Percentiles rank a stretch among this genome's conserved stretches.
Conservation (phyloP, 768 basidiomycete species). For the Tephrocybe sp. region DNA sequence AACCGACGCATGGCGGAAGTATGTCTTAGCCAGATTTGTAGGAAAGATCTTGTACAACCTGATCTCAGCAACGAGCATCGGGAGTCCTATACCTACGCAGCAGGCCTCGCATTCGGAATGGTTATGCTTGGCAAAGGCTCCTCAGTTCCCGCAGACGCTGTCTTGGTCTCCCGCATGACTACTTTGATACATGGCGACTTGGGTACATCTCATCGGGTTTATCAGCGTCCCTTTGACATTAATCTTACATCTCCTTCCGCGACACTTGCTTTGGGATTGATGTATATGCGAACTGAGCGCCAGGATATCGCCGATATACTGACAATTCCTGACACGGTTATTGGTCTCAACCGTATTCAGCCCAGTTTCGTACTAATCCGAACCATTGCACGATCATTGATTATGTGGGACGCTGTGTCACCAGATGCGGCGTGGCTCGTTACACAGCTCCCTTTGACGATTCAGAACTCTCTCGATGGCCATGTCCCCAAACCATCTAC, state of each 20-base stretch:
- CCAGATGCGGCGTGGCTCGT: slow-evolving; percentile 74
- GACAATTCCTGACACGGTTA: slow-evolving; percentile 75
- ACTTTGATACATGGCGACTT: slow-evolving; percentile 76
- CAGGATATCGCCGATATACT: slow-evolving; percentile 86
- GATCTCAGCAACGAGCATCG: slow-evolving; percentile 87
- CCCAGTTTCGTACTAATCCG: slow-evolving; percentile 85
- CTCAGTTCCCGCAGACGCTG: slow-evolving; percentile 72
- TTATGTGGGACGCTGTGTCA: slow-evolving; percentile 81
- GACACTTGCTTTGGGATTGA: slow-evolving; percentile 83
- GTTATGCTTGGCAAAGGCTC: slow-evolving; percentile 92
- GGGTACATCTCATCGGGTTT: slow-evolving; percentile 34
- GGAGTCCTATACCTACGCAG: slow-evolving; percentile 88
- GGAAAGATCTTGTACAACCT: slow-evolving; percentile 72
- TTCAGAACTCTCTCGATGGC: slow-evolving; percentile 58
- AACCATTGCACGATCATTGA: slow-evolving; percentile 70
- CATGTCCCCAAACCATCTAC: slow-evolving; percentile 42
- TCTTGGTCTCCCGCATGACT: slow-evolving; percentile 64
- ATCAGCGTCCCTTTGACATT: slow-evolving; percentile 63
- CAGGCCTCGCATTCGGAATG: slow-evolving; percentile 92
- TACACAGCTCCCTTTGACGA: slow-evolving; percentile 65
- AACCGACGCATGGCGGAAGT: slow-evolving; percentile 93
- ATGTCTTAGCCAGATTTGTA: slow-evolving; percentile 79
- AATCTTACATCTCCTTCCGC: slow-evolving; percentile 92
- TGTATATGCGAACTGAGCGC: slow-evolving; percentile 86
- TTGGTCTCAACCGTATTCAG: slow-evolving; percentile 81